Conservation (phyloP, 208 protist genomes). For the Ichthyophonus hoferi region DNA sequence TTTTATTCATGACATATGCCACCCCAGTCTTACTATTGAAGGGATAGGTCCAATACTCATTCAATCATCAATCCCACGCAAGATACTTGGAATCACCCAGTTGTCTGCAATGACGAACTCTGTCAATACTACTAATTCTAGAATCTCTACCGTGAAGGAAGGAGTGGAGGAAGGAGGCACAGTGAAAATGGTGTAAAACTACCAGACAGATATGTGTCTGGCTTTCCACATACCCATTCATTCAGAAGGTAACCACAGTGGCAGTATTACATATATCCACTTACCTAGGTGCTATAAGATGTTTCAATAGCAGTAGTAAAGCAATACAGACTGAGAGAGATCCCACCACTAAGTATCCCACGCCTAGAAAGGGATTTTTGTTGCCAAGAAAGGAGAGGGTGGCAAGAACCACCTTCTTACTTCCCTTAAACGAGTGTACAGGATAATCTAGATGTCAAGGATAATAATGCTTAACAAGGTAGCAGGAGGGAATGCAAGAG, state of each 20-base stretch:
- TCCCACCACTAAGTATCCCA: slow-evolving; percentile 83
- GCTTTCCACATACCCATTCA: neutral
- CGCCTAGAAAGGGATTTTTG: slow-evolving; percentile 81
- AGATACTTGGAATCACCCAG: slow-evolving; percentile 20
- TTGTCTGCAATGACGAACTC: neutral
- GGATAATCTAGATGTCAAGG: slow-evolving; percentile 72
- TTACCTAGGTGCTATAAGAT: neutral
- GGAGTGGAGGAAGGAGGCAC: too few relatives aligned
- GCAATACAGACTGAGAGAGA: slow-evolving; percentile 72
- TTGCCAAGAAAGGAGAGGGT: slow-evolving; percentile 87
- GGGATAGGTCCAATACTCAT: too few relatives aligned
- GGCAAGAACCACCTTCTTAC: slow-evolving; percentile 86
- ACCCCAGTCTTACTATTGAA: too few relatives aligned
- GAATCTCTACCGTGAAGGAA: neutral
- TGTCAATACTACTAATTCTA: neutral
- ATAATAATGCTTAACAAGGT: too few relatives aligned
- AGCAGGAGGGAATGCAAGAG: too few relatives aligned
- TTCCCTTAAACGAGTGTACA: slow-evolving; percentile 77
- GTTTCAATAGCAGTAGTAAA: slow-evolving; percentile 64
- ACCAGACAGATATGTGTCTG: too few relatives aligned
- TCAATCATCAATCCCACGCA: neutral
- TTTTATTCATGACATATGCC: too few relatives aligned
- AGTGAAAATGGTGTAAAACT: too few relatives aligned
- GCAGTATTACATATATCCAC: neutral
- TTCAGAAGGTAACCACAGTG: neutral